Percentiles rank a stretch among this genome's conserved stretches.
Evolutionary conservation across 768 basidiomycete genomes (phyloP).

Genomic region (Tulasnella calospora): DNA sequence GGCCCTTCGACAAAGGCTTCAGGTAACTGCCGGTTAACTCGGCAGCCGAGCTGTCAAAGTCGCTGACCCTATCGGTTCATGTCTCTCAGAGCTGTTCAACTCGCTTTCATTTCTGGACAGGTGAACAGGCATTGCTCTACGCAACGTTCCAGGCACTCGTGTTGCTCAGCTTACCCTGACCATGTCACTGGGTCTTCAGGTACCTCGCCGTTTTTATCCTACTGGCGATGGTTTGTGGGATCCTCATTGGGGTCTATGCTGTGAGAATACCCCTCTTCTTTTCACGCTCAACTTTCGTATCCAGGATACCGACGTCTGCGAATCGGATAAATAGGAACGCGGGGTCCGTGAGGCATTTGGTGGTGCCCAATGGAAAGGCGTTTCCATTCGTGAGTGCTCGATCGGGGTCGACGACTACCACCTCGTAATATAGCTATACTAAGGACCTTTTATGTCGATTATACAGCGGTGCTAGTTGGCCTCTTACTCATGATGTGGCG

Average conservation of each 20-base stretch:
- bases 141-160: not conserved
- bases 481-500: conserved; percentile 87
- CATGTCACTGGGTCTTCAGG: not conserved
- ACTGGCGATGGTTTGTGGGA: conserved; percentile 67
- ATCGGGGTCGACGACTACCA: not conserved
- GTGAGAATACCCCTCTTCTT: conserved; percentile 7
- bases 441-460: not conserved
- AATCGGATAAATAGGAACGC: conserved; percentile 37
- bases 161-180: not conserved
- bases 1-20: not conserved
- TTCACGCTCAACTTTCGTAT: not conserved
- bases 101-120: conserved; percentile 21
- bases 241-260: conserved; percentile 62
- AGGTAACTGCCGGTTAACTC: not conserved
- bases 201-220: conserved; percentile 59
- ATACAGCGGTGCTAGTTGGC: conserved; percentile 69
- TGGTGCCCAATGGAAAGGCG: conserved; percentile 57
- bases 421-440: not conserved
- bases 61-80: not conserved
- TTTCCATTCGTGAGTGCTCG: conserved; percentile 65
- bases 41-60: not conserved
- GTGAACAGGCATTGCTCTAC: not conserved
- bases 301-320: not conserved
- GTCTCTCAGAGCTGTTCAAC: conserved; percentile 16
- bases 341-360: conserved; percentile 58